Evolutionary conservation across 768 basidiomycete genomes (phyloP).

Genomic region (Boletus subcaerulescens): DNA sequence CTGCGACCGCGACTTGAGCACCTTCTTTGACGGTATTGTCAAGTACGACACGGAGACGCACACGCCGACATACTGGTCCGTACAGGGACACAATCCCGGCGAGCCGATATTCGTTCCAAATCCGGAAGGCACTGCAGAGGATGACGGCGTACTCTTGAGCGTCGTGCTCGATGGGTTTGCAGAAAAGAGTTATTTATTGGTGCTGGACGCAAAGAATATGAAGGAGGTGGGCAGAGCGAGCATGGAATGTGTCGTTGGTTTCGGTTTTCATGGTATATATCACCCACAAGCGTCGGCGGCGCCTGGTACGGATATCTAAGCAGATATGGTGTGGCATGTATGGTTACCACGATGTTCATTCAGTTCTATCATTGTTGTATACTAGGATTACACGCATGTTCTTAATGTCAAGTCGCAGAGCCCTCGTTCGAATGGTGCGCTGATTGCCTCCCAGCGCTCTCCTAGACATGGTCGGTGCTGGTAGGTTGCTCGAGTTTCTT

Average conservation of each 20-base stretch:
- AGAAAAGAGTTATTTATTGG: constrained; percentile 35
- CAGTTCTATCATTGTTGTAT: constrained; percentile 5
- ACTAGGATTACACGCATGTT: neutral
- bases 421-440: too few species aligned
- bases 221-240: constrained; percentile 37
- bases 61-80: constrained; percentile 27
- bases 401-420: too few species aligned
- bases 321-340: neutral
- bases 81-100: constrained; percentile 30
- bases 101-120: constrained; percentile 38
- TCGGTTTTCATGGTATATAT: constrained; percentile 38
- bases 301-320: constrained; percentile 22
- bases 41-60: constrained; percentile 33
- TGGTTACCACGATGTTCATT: neutral
- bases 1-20: constrained; percentile 27
- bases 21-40: constrained; percentile 34
- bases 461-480: too few species aligned
- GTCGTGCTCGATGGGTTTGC: constrained; percentile 34
- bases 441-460: too few species aligned
- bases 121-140: constrained; percentile 30
- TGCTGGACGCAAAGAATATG: constrained; percentile 36
- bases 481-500: too few species aligned
- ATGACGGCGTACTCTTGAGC: constrained; percentile 37
- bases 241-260: constrained; percentile 30
- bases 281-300: constrained; percentile 2